Percentiles rank a stretch among this genome's conserved stretches.
These are phyloP conservation scores for Waltiozyma sp. DNA, from an alignment of 1,139 yeast genomes.

Conservation along the genomic window DNA sequence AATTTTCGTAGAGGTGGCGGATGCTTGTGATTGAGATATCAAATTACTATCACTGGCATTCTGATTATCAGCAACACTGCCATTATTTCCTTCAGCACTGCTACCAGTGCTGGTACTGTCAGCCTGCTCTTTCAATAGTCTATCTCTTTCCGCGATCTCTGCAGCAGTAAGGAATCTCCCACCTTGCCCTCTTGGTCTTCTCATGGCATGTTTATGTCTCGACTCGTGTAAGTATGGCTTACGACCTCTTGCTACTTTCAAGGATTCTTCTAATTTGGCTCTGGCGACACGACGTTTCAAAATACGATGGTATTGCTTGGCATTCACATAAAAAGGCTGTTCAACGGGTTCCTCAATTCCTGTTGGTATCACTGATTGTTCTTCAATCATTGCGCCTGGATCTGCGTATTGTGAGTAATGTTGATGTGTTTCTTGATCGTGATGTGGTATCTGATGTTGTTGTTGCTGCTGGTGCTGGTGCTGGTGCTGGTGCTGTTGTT, in stretches of 20 bases:
- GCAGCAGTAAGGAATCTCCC: constrained; percentile 95
- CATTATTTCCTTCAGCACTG: constrained; percentile 62
- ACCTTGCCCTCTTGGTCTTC: constrained; percentile 98
- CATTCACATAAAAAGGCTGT: constrained; percentile 95
- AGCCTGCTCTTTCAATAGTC: background rate
- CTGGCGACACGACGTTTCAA: constrained; percentile 87
- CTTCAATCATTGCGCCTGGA: constrained; percentile 1
- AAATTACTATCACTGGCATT: too few species aligned
- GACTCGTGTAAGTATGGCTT: constrained; percentile 95
- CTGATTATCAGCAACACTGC: too few species aligned
- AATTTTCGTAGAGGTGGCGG: background rate
- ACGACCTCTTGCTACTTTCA: constrained; percentile 81
- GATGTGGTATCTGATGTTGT: constrained; percentile 1
- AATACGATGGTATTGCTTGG: constrained; percentile 93
- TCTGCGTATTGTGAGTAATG: constrained; percentile 1
- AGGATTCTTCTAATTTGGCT: constrained; percentile 81
- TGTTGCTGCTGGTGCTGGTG: constrained; percentile 1
- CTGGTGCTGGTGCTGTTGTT: constrained; percentile 1
- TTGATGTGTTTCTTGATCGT: constrained; percentile 1
- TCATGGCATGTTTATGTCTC: constrained; percentile 97
- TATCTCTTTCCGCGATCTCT: constrained; percentile 66
- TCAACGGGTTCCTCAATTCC: constrained; percentile 27
- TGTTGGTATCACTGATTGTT: background rate
- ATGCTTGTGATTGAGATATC: too few species aligned
- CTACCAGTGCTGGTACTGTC: constrained; percentile 53